A percentile compares a stretch with the other conserved stretches of the same genome.
phyloP scores from a whole-genome alignment of 768 basidiomycete species.

The Tulasnella sp. region DNA sequence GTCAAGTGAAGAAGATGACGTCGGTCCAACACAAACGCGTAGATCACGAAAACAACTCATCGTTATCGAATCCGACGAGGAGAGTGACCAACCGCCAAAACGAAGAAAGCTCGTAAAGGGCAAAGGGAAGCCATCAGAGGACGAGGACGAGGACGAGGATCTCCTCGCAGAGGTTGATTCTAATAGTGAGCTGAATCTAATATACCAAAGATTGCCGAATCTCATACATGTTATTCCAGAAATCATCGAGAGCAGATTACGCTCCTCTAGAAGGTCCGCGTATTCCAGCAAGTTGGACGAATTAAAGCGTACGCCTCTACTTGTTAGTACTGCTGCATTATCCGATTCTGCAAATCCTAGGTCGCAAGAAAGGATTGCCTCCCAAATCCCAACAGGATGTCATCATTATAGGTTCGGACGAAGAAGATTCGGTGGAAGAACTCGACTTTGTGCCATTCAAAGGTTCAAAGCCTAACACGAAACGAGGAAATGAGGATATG shows the following conservation, averaged over 20 bases:
- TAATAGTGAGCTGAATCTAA: slow-evolving; percentile 35
- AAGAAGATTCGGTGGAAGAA: neutral
- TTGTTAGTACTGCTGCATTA: neutral
- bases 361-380: slow-evolving; percentile 10
- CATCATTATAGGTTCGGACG: slow-evolving; percentile 4
- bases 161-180: slow-evolving; percentile 39
- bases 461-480: slow-evolving; percentile 18
- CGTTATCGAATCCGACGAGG: slow-evolving; percentile 9
- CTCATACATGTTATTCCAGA: slow-evolving; percentile 27
- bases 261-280: slow-evolving; percentile 45
- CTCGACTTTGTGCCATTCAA: slow-evolving; percentile 7
- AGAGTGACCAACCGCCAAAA: neutral
- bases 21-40: neutral
- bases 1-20: slow-evolving; percentile 7
- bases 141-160: slow-evolving; percentile 30
- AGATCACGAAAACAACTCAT: slow-evolving; percentile 1
- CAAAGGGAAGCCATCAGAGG: neutral
- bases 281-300: slow-evolving; percentile 55
- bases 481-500: slow-evolving; percentile 9
- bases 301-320: slow-evolving; percentile 41
- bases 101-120: slow-evolving; percentile 7
- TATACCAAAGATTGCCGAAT: neutral
- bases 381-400: neutral
- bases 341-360: slow-evolving; percentile 26
- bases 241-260: slow-evolving; percentile 51